Evolutionary conservation across 257 asterid species (phyloP).

Genomic region (Plectranthus barbatus): DNA sequence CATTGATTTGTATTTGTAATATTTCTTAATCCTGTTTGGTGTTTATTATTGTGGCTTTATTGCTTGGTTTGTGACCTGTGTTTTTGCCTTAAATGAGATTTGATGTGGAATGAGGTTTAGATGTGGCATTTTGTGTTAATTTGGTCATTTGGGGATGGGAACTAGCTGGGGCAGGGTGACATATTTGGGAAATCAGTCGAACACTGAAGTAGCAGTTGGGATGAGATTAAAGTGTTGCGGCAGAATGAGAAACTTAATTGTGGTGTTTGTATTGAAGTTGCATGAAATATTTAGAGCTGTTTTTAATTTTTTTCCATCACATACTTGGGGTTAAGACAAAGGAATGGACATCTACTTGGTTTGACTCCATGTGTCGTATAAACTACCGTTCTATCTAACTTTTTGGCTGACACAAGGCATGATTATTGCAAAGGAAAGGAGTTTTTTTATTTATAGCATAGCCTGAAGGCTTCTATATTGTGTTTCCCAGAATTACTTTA

Average conservation of each 20-base stretch:
- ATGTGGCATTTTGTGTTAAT: not conserved
- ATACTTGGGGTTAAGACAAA: not conserved
- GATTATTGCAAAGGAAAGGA: not conserved
- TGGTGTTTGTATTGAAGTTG: not conserved
- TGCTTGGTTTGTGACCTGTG: not conserved
- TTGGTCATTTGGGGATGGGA: not conserved
- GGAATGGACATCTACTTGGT: not conserved
- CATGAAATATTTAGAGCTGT: not conserved
- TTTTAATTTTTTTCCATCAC: not conserved
- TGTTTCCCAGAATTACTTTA: not conserved
- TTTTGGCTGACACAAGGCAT: not conserved
- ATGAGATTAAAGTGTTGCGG: too few species aligned
- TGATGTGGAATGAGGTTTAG: not conserved
- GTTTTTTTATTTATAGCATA: not conserved
- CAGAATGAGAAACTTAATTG: not conserved
- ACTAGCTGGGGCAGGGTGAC: not conserved
- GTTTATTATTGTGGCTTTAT: not conserved
- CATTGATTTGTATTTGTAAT: not conserved
- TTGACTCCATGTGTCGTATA: not conserved
- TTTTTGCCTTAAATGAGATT: not conserved
- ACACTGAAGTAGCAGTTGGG: not conserved
- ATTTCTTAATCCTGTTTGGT: not conserved
- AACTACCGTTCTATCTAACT: not conserved
- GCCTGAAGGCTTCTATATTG: not conserved
- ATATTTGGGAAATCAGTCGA: slow-evolving; percentile 5